Evolutionary conservation across 140 eudicot genomes (phyloP).

Genomic region (Bidens hawaiensis): DNA sequence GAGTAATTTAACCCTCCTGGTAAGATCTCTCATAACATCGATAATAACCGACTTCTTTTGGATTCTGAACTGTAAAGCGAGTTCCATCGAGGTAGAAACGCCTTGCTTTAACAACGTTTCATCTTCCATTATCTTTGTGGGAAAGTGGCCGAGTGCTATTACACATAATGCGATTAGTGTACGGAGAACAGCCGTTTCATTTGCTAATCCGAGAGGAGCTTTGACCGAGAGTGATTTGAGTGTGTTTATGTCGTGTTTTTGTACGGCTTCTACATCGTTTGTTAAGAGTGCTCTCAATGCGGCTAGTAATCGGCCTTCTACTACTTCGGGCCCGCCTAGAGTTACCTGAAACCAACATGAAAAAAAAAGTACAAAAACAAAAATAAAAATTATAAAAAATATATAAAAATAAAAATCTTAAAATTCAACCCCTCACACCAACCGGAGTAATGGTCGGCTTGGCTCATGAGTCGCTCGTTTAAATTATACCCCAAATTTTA

Average conservation of each 20-base stretch:
- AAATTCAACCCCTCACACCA: no score
- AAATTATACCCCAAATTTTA: no score
- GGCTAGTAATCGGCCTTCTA: constrained; percentile 83
- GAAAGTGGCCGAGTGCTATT: constrained; percentile 74
- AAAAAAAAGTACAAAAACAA: not conserved
- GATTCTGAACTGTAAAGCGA: constrained; percentile 72
- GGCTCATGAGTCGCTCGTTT: no score
- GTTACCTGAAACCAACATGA: constrained; percentile 69
- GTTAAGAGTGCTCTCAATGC: constrained; percentile 71
- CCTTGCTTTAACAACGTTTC: constrained; percentile 48
- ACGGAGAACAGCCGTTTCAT: constrained; percentile 58
- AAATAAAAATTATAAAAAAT: not conserved
- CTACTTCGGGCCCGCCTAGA: constrained; percentile 73
- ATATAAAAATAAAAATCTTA: no score
- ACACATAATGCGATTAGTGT: constrained; percentile 73
- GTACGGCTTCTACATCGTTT: constrained; percentile 46
- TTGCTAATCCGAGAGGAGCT: constrained; percentile 74
- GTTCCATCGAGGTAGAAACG: constrained; percentile 44
- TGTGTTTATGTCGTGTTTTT: constrained; percentile 40
- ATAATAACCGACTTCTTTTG: constrained; percentile 74
- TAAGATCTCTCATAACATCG: constrained; percentile 73
- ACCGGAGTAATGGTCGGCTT: no score
- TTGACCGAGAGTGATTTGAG: constrained; percentile 66
- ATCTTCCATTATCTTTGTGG: constrained; percentile 91
- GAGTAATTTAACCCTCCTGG: constrained; percentile 55